Conservation (phyloP, 192 early-diverging fungal species). For the Rhizophagus sp. region DNA sequence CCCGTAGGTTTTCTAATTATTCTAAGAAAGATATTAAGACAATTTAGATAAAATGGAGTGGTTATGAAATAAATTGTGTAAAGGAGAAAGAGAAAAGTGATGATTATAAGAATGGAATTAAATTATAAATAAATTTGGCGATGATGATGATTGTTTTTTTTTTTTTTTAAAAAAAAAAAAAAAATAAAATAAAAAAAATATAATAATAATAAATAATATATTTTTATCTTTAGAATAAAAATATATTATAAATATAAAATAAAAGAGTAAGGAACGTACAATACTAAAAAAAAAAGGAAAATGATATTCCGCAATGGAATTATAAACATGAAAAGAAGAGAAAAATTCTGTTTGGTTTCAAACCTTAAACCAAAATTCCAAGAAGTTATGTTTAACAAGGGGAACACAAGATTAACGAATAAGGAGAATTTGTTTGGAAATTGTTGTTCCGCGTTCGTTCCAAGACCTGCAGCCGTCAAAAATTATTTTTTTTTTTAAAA, state of each 20-base stretch:
- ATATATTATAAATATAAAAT: no score
- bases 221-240: no score
- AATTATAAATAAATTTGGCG: neutral
- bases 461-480: neutral
- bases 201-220: no score
- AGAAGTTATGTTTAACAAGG: neutral
- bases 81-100: no score
- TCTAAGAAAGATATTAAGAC: no score
- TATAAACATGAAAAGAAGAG: neutral
- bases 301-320: neutral
- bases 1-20: neutral
- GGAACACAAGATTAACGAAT: slow-evolving; percentile 1
- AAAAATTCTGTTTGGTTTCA: neutral
- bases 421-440: neutral
- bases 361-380: neutral
- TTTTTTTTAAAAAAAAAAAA: no score
- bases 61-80: no score
- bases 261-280: no score
- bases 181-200: no score
- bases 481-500: no score
- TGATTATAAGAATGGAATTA: neutral
- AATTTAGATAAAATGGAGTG: no score
- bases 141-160: neutral
- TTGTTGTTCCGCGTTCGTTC: no score
- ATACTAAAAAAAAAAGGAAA: neutral